Evolutionary conservation across 2,329 filamentous ascomycete genomes (phyloP), one percentile per base, ranked within the genome.

Genomic region (Curvularia hawaiiensis): DNA sequence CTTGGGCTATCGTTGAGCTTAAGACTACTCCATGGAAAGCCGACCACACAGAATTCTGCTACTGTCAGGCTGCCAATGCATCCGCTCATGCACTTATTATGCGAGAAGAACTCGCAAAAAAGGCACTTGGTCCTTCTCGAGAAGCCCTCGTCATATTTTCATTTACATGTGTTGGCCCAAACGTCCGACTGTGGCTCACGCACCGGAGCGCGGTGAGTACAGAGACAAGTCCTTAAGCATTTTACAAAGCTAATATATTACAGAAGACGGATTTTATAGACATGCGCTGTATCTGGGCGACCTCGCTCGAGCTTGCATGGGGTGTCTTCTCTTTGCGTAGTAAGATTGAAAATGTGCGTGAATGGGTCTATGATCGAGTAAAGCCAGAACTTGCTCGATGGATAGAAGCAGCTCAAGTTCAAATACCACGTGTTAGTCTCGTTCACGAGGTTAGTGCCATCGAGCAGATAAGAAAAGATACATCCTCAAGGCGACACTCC

Each of bases 281-380:
- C 18, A 62, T 64, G 62, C 38, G 24, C 24, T 64, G 62, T 41
- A 60, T 64, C 16, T 64, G 60, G 62, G 57, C 60, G 18, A 62
- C 60, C 16, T 59, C 62, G 35, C 47, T 64, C 7, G 55, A 64
- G 33, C 46, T 64, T 30, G 54, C 58, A 5, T 64, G 62, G 62
- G 62, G 62, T 26, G 58, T 58, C 20, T 50, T 62, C 4, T 35
- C 40, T 35, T 41, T 64, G 16, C 60, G 53, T n/a, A 54, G 51
- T 40, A 38, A 59, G 9, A 46, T 64, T 14, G 41, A 60, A 18
- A 64, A 61, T 49, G 44, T 64, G 50, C 50, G 30, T 14, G 31
- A 60, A 31, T 64, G 62, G 62, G 57, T 58, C 14, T 52, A 60
- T 22, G 9, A 33, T 11, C 2, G n/a, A 16, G 54, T 47, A 6